These are phyloP conservation scores for Alternaria sp. DNA, from an alignment of 2,329 filamentous ascomycete genomes.

Conservation along the genomic window DNA sequence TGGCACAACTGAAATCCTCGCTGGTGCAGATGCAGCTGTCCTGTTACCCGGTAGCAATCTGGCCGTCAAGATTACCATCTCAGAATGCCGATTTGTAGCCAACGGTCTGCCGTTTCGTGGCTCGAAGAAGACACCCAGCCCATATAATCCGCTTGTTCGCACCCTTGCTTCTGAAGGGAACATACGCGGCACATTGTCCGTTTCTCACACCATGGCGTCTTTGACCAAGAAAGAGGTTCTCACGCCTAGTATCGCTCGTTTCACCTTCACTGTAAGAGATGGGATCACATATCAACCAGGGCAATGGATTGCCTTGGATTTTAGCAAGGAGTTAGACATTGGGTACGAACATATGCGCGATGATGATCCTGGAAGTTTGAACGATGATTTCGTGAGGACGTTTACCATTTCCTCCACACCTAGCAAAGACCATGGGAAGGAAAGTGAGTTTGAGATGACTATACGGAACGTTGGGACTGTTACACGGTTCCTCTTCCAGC, in stretches of 20 bases:
- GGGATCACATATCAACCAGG: conserved; percentile 68
- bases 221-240: conserved; percentile 67
- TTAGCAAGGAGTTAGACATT: conserved; percentile 70
- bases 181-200: conserved; percentile 26
- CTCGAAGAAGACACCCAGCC: conserved; percentile 65
- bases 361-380: conserved; percentile 78
- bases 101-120: conserved; percentile 75
- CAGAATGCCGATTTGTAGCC: conserved; percentile 68
- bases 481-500: conserved; percentile 70
- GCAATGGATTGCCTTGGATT: conserved; percentile 80
- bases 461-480: conserved; percentile 73
- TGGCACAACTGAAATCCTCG: conserved; percentile 71
- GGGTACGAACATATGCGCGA: conserved; percentile 88
- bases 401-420: conserved; percentile 79
- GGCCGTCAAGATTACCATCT: conserved; percentile 72
- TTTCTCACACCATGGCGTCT: conserved; percentile 56
- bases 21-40: conserved; percentile 67
- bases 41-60: conserved; percentile 75
- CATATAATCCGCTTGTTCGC: conserved; percentile 80
- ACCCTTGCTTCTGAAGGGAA: conserved; percentile 68
- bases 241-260: conserved; percentile 72
- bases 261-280: conserved; percentile 63
- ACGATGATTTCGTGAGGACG: conserved; percentile 84
- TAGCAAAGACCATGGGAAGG: not conserved
- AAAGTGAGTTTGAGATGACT: conserved; percentile 73